phyloP scores from a whole-genome alignment of 768 basidiomycete species.

The Suillus bovinus region DNA sequence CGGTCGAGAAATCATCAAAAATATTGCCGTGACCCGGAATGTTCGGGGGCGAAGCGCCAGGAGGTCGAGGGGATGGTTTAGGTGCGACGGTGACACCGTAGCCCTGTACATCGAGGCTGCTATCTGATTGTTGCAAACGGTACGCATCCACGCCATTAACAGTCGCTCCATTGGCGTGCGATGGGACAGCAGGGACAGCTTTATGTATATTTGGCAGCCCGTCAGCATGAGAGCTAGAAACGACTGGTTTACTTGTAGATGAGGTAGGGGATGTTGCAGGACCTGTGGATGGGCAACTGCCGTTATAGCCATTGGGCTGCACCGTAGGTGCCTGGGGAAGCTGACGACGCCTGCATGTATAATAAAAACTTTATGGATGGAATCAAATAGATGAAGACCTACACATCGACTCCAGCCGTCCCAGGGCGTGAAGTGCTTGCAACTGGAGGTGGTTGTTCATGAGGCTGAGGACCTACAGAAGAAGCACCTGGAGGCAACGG shows the following conservation, averaged over 20 bases:
- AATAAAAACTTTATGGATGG: neutral
- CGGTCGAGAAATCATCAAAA: constrained; percentile 20
- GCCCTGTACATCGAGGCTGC: constrained; percentile 18
- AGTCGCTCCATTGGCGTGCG: constrained; percentile 14
- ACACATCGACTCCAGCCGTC: constrained; percentile 28
- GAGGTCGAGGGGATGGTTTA: constrained; percentile 28
- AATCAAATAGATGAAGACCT: constrained; percentile 4
- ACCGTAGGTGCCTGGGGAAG: constrained; percentile 26
- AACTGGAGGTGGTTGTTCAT: constrained; percentile 15
- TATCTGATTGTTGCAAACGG: constrained; percentile 5
- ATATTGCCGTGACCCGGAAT: constrained; percentile 24
- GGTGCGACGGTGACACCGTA: constrained; percentile 12
- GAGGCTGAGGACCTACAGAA: constrained; percentile 11
- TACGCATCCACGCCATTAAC: constrained; percentile 11
- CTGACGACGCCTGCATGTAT: constrained; percentile 27
- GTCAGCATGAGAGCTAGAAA: constrained; percentile 18
- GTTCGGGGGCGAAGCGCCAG: constrained; percentile 28
- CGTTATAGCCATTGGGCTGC: constrained; percentile 16
- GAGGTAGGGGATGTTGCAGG: constrained; percentile 22
- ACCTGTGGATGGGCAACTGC: constrained; percentile 22
- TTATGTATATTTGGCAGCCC: constrained; percentile 27
- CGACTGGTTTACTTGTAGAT: constrained; percentile 15
- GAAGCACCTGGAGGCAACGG: constrained; percentile 28
- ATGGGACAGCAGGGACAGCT: constrained; percentile 31
- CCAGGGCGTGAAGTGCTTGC: constrained; percentile 25